These are phyloP conservation scores for Sporothrix globosa DNA, from an alignment of 2,329 filamentous ascomycete genomes.

Conservation along the genomic window DNA sequence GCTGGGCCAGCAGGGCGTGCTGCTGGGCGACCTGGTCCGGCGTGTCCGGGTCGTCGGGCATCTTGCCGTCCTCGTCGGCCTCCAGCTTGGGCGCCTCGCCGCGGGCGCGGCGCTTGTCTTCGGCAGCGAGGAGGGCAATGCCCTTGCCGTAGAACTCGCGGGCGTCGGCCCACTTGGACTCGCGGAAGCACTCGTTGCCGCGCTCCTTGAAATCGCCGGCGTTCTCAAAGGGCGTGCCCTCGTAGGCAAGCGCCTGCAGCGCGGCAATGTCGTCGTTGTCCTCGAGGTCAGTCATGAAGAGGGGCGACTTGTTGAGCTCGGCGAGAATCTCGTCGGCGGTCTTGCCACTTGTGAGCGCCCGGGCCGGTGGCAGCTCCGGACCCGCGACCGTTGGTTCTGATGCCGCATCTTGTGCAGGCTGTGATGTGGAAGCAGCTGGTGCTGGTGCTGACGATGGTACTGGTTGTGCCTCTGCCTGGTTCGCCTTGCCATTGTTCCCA, in stretches of 20 bases:
- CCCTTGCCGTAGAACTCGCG: constrained; percentile 91
- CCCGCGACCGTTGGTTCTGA: constrained; percentile 29
- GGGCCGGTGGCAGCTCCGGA: constrained; percentile 53
- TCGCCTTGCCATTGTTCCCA: background rate
- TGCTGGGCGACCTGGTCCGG: constrained; percentile 65
- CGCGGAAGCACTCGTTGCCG: constrained; percentile 84
- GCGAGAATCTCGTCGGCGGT: constrained; percentile 60
- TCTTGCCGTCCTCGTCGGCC: constrained; percentile 34
- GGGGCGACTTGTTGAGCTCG: constrained; percentile 66
- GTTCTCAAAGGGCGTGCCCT: constrained; percentile 85
- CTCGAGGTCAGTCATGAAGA: constrained; percentile 95
- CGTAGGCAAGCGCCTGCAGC: constrained; percentile 85
- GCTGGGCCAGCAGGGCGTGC: constrained; percentile 69
- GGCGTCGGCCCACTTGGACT: constrained; percentile 73
- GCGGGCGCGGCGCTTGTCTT: constrained; percentile 59
- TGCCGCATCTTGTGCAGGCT: background rate
- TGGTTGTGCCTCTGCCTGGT: constrained; percentile 1
- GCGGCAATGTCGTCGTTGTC: constrained; percentile 86
- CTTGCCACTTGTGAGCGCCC: constrained; percentile 49
- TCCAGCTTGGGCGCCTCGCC: constrained; percentile 39
- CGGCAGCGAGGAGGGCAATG: constrained; percentile 69
- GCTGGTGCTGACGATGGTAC: background rate
- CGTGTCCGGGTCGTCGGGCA: constrained; percentile 48
- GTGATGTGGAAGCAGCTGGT: constrained; percentile 4
- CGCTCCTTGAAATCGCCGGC: constrained; percentile 84